Base-by-base conservation (phyloP, 352 stramenopile species). In the Globisporangium splendens region DNA sequence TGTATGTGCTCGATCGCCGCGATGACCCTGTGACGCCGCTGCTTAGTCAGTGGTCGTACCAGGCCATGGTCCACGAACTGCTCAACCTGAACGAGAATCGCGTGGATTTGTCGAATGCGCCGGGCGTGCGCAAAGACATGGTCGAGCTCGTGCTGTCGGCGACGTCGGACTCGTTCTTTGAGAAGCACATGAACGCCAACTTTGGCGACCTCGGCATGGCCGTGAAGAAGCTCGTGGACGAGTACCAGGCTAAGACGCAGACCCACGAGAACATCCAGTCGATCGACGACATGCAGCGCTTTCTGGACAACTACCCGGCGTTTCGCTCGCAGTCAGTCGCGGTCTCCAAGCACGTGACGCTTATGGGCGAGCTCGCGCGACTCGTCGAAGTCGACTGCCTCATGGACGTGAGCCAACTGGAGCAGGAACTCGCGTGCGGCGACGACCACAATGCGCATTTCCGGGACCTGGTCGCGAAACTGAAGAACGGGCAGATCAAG, bases 41-140 rank as follows among this genome's bases (percentile, higher is more conserved):
- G 48, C 78, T 99, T 52, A 96, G 81, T 47, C 97, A 99, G 73
- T 99, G 96, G 96, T 98, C 91, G 21, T 98, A 98, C 68, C 95
- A 98, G 73, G 97, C 97, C 21, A 99, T 99, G 98, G 96, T 99
- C 7, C 98, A 99, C 69, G 98, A 99, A 80, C 76, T 99, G 42
- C 71, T 99, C 39, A 94, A 95, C 12, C 79, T 99, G 43, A 95
- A 98, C 54, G 98, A 99, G 77, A 99, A 99, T 77, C 88, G 97
- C 24, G 96, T 99, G 51, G 86, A 98, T 62, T 80, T 99, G 47
- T 82, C 85, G 31, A 94, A 97, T 55, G 96, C 91, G 33, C 96
- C 96, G 0, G 96, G 96, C 54, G 86, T 98, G 22, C 77, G 89
- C 31, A 98, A 98, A 61, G 96, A 99, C 70, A 95, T 99, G 75